Base-by-base conservation (phyloP, 306 rosid genomes). In the Malus sylvestris region DNA sequence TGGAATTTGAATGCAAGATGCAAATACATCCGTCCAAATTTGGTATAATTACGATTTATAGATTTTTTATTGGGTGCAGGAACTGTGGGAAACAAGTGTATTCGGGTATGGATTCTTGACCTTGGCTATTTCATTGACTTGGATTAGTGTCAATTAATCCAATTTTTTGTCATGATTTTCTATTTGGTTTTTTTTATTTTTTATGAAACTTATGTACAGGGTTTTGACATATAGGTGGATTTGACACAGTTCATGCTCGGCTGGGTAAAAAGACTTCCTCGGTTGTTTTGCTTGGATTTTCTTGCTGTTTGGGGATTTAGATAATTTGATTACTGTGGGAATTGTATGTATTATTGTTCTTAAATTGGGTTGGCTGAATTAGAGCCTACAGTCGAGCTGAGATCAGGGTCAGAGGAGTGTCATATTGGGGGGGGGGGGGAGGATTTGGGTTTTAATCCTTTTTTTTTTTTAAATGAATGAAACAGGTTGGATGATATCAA, bases 301-400 rank as follows among this genome's bases (percentile, higher is more conserved):
- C 9, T 49, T 71, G 30, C 40, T 72, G 27, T 68, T 78, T 61
- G 10, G 33, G 62, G 74, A 58, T 72, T 84, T 76, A 61, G 38
- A 35, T 15, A 12, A 30, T 35, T 46, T 42, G 13, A 8, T 72
- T 9, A 8, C 19, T n/a, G 14, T 55, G 40, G 33, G 7, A n/a
- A 55, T 14, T 18, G 4, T 27, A 7, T 29, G 4, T 25, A 66
- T 67, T 61, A 55, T 16, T 38, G 52, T 32, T 82, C 25, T 73
- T 46, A 83, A 73, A 74, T 80, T 76, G 80, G 52, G 55, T 72
- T 71, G 78, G 30, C 60, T 67, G n/a, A 73, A 69, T 85, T 76
- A 96, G 99, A 81, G 99, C 99, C 45, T 96, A 96, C 68, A 98
- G 91, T 81, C 97, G 97, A 82, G 99, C 99, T 76, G 99, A 97